A percentile compares a stretch with the other conserved stretches of the same genome.
phyloP scores from a whole-genome alignment of 148 eudicot species.

The Spergularia bocconei region DNA sequence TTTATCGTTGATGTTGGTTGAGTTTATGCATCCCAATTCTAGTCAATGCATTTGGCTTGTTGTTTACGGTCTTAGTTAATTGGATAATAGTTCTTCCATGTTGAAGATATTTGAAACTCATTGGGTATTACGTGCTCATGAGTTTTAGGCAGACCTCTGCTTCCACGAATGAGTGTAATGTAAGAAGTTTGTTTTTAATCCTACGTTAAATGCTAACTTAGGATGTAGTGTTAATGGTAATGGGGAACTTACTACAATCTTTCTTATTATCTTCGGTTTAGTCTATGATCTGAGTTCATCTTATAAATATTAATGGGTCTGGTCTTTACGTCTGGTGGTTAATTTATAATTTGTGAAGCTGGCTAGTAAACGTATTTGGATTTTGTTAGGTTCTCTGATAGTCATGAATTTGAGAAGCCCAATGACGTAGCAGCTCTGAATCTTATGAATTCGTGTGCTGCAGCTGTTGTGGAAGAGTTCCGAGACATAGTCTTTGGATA shows the following conservation, averaged over 20 bases:
- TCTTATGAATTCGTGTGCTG: conserved; percentile 93
- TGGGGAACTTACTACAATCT: neutral
- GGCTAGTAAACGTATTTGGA: conserved; percentile 27
- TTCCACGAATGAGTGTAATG: neutral
- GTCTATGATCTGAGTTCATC: conserved; percentile 1
- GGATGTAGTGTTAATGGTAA: conserved; percentile 4
- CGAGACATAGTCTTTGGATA: conserved; percentile 65
- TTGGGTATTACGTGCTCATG: neutral
- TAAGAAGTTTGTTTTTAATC: neutral
- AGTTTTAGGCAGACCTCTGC: neutral
- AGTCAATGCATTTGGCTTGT: neutral
- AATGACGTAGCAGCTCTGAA: conserved; percentile 83
- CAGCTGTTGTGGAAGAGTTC: conserved; percentile 69
- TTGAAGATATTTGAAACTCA: neutral
- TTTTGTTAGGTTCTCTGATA: conserved; percentile 79
- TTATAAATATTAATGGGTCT: neutral
- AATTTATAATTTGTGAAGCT: conserved; percentile 28
- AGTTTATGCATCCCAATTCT: neutral
- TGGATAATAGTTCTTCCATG: neutral
- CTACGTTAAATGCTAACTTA: neutral
- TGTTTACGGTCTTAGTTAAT: neutral
- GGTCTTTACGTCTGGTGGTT: conserved; percentile 20
- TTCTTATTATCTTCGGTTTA: conserved; percentile 6
- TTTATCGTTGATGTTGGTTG: neutral
- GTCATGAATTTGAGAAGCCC: conserved; percentile 92